A percentile compares a stretch with the other conserved stretches of the same genome.
These are phyloP conservation scores for Termitomyces heimii DNA, from an alignment of 768 basidiomycete genomes.

Conservation along the genomic window DNA sequence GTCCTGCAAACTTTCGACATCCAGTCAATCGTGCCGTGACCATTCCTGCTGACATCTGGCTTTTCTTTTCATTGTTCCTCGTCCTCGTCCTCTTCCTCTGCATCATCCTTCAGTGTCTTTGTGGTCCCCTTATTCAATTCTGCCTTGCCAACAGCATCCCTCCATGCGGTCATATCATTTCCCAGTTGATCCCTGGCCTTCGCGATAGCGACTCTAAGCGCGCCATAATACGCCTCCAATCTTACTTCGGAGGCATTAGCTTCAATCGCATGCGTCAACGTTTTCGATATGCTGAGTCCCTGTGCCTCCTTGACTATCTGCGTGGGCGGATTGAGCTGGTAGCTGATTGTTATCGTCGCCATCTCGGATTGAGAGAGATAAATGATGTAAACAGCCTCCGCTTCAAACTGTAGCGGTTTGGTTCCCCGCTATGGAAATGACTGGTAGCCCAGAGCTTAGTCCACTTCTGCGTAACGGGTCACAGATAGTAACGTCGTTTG, in stretches of 20 bases:
- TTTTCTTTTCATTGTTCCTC: constrained; percentile 36
- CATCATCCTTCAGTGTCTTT: constrained; percentile 31
- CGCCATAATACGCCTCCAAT: constrained; percentile 41
- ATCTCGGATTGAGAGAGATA: constrained; percentile 12
- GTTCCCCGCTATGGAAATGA: too few relatives aligned
- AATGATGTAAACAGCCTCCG: constrained; percentile 3
- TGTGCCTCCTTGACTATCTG: constrained; percentile 14
- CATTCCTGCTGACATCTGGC: constrained; percentile 2
- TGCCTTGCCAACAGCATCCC: constrained; percentile 61
- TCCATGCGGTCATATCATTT: constrained; percentile 67
- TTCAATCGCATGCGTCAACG: constrained; percentile 15
- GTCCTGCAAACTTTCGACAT: neutral
- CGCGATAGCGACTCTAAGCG: constrained; percentile 41
- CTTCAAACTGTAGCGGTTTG: too few relatives aligned
- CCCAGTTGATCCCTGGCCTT: constrained; percentile 52
- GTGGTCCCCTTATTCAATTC: constrained; percentile 57
- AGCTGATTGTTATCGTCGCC: constrained; percentile 31
- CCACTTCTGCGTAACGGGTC: too few relatives aligned
- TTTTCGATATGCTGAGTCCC: constrained; percentile 15
- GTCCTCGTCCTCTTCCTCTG: constrained; percentile 38
- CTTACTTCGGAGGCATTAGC: constrained; percentile 11
- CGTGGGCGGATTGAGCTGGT: constrained; percentile 36
- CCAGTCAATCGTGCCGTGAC: neutral
- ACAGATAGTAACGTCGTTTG: too few relatives aligned
- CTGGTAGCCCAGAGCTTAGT: too few relatives aligned